Evolutionary conservation across 2,329 filamentous ascomycete species (phyloP).

Genomic region (Coniochaeta sp.): DNA sequence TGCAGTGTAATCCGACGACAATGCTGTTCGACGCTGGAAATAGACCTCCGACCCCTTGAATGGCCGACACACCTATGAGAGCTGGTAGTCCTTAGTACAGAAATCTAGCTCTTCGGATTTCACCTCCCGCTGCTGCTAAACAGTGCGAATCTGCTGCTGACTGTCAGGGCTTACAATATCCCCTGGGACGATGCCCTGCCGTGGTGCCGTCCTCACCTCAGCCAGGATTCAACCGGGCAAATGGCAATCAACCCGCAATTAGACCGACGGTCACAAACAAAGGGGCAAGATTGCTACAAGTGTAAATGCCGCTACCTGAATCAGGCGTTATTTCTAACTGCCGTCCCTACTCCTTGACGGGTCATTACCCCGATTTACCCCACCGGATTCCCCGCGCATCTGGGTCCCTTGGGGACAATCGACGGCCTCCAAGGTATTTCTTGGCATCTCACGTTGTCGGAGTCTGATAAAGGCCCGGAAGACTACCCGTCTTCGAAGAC

Average conservation of each 20-base stretch:
- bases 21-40: neutral
- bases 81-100: too few relatives aligned
- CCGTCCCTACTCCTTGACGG: neutral
- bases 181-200: neutral
- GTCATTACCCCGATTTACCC: neutral
- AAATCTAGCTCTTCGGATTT: too few relatives aligned
- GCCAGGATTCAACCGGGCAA: neutral
- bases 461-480: neutral
- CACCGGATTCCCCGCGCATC: slow-evolving; percentile 1
- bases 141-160: too few relatives aligned
- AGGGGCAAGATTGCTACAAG: neutral
- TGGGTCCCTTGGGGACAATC: neutral
- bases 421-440: neutral
- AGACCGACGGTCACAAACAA: neutral
- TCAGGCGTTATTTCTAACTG: neutral
- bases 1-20: neutral
- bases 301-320: neutral
- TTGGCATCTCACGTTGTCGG: neutral
- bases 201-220: neutral
- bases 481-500: neutral
- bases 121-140: too few relatives aligned
- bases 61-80: too few relatives aligned
- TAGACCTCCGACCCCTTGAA: neutral
- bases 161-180: neutral
- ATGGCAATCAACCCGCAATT: neutral